Percentiles rank a stretch among this genome's conserved stretches.
phyloP scores from a whole-genome alignment of 495 filamentous ascomycete species.

The Podospora fimiseda region DNA sequence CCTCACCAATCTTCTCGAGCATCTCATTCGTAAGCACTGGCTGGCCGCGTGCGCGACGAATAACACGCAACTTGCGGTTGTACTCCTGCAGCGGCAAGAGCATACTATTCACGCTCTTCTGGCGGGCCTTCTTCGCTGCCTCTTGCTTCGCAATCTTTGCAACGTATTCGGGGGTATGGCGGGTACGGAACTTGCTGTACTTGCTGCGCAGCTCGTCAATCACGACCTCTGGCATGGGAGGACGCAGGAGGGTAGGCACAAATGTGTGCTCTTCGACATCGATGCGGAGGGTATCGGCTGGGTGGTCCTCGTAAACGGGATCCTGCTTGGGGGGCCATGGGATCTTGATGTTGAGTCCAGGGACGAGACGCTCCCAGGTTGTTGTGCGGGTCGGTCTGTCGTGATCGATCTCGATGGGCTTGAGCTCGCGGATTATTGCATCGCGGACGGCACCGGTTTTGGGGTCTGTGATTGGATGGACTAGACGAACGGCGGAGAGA shows the following conservation, averaged over 20 bases:
- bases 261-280: conserved; percentile 71
- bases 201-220: conserved; percentile 85
- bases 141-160: conserved; percentile 57
- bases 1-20: conserved; percentile 58
- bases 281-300: conserved; percentile 64
- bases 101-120: conserved; percentile 49
- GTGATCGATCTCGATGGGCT: conserved; percentile 33
- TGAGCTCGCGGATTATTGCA: conserved; percentile 67
- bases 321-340: conserved; percentile 61
- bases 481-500: conserved; percentile 68
- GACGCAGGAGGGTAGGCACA: conserved; percentile 61
- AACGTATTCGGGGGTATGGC: conserved; percentile 67
- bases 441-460: conserved; percentile 57
- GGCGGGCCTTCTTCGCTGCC: conserved; percentile 48
- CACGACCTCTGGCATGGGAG: conserved; percentile 72
- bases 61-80: conserved; percentile 37
- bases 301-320: conserved; percentile 45
- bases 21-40: conserved; percentile 52
- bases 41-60: conserved; percentile 40
- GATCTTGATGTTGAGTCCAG: conserved; percentile 58
- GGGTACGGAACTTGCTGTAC: conserved; percentile 73
- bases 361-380: conserved; percentile 47
- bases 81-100: conserved; percentile 48
- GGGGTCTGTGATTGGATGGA: conserved; percentile 63
- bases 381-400: conserved; percentile 40